Base-by-base conservation (phyloP, 1,284 basidiomycete genomes). In the Cystobasidium slooffiae region DNA sequence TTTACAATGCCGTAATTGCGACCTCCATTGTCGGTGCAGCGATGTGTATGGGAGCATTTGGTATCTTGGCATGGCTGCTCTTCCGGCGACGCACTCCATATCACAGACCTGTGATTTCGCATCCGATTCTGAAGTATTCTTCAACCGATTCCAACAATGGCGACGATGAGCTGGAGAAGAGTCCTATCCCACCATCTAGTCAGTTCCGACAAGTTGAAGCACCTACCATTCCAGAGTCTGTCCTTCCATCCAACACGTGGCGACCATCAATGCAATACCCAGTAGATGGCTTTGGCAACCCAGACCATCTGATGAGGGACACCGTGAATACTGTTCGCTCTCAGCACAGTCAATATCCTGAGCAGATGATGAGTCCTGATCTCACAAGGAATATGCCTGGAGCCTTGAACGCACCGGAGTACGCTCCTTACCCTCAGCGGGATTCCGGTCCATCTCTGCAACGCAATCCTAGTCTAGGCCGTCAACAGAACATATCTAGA, bases 21-120 rank as follows among this genome's bases (percentile, higher is more conserved):
- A 69, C 68, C 18, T 59, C 68, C n/a, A 51, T 69, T 37, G 46
- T 69, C 16, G 68, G 68, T n/a, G 68, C 68, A 10, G 46, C 55
- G 31, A 69, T 69, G 68, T 69, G 53, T 46, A 69, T 69, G 68
- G 56, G 68, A 14, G 68, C 68, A 1, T 59, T 69, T 24, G 68
- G 68, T 14, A 53, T 69, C 20, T 41, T 69, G 20, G 46, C 56
- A 14, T 61, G 52, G 53, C 41, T 69, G 4, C 46, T 69, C 7
- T 49, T 69, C 10, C 68, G 68, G 5, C 37, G 68, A 3, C 68
- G 68, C n/a, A 53, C 20, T 18, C 12, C 41, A 9, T 59, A 56
- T 41, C 55, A 47, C 14, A 58, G 55, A 51, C 68, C 68, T 20
- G 39, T 56, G 16, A 69, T 69, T 6, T 69, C 68, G 14, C 68